Conservation (phyloP, 306 rosid species). For the Abrus pulchellus region DNA sequence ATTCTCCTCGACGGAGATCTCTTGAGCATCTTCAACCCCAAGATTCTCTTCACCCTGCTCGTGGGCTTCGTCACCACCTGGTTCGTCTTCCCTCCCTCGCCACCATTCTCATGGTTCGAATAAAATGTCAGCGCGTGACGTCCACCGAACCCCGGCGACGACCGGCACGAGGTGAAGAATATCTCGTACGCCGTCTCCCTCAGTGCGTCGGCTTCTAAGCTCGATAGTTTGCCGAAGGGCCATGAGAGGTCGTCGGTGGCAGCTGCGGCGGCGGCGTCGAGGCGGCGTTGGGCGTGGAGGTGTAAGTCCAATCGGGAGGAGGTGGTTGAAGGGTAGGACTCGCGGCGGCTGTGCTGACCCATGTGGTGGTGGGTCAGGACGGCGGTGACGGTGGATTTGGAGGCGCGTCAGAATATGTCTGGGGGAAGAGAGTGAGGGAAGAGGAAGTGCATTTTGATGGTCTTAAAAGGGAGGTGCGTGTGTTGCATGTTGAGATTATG, state of each 20-base stretch:
- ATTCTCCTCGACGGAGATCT: constrained; percentile 76
- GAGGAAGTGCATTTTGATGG: constrained; percentile 39
- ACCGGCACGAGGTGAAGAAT: constrained; percentile 58
- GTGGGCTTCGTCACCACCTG: constrained; percentile 69
- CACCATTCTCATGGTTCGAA: constrained; percentile 46
- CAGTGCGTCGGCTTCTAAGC: constrained; percentile 11
- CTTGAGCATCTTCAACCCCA: constrained; percentile 82
- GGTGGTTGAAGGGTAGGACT: constrained; percentile 58
- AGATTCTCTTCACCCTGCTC: constrained; percentile 77
- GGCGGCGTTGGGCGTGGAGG: neutral
- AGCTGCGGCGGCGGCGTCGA: constrained; percentile 35
- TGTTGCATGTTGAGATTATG: constrained; percentile 23
- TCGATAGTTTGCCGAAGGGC: constrained; percentile 45
- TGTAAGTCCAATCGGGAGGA: constrained; percentile 48
- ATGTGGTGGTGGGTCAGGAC: constrained; percentile 49
- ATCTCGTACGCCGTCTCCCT: constrained; percentile 62
- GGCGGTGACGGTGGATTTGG: neutral
- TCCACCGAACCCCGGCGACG: constrained; percentile 80
- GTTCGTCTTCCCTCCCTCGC: constrained; percentile 41
- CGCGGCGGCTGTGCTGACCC: constrained; percentile 92
- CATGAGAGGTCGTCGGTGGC: constrained; percentile 40
- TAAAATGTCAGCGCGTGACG: constrained; percentile 79
- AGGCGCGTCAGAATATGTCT: constrained; percentile 25
- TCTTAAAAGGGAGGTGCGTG: constrained; percentile 32
- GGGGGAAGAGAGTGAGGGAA: constrained; percentile 49